Percentiles rank a stretch among this genome's conserved stretches.
phyloP scores from a whole-genome alignment of 2,329 filamentous ascomycete species.

The Penicillium nordicum region DNA sequence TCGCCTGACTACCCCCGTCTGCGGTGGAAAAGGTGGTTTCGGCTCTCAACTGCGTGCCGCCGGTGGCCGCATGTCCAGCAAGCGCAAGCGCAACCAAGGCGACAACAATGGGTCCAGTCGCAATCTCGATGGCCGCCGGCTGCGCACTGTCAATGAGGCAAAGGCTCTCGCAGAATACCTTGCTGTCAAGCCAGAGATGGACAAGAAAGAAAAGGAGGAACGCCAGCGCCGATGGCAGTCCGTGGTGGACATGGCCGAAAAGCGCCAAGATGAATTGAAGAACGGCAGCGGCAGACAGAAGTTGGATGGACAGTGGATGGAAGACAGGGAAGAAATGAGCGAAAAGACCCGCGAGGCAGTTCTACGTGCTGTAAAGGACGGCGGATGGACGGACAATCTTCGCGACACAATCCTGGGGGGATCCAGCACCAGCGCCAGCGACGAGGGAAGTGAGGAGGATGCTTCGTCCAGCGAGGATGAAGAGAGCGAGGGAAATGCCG shows the following conservation, averaged over 20 bases:
- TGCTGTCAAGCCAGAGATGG: conserved; percentile 95
- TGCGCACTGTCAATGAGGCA: conserved; percentile 90
- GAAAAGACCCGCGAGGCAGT: conserved; percentile 79
- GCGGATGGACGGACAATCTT: conserved; percentile 44
- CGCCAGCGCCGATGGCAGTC: conserved; percentile 78
- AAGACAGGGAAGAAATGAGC: conserved; percentile 85
- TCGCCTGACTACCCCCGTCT: conserved; percentile 72
- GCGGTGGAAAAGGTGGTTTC: conserved; percentile 95
- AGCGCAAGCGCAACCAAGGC: conserved; percentile 77
- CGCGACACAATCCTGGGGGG: conserved; percentile 35
- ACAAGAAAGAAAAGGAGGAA: conserved; percentile 85
- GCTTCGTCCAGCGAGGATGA: conserved; percentile 34
- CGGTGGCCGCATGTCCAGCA: conserved; percentile 96
- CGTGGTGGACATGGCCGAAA: conserved; percentile 79
- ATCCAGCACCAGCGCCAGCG: conserved; percentile 40
- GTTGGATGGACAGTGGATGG: conserved; percentile 88
- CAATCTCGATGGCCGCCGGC: conserved; percentile 83
- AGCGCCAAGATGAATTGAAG: conserved; percentile 76
- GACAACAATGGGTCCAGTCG: conserved; percentile 87
- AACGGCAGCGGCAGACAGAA: conserved; percentile 64
- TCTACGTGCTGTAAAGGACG: conserved; percentile 67
- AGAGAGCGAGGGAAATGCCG: conserved; percentile 39
- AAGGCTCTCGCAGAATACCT: conserved; percentile 94
- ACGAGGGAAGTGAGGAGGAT: conserved; percentile 37
- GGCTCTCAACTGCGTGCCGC: conserved; percentile 95